phyloP scores from a whole-genome alignment of 2,329 filamentous ascomycete species.

The Fusarium sambucinum region DNA sequence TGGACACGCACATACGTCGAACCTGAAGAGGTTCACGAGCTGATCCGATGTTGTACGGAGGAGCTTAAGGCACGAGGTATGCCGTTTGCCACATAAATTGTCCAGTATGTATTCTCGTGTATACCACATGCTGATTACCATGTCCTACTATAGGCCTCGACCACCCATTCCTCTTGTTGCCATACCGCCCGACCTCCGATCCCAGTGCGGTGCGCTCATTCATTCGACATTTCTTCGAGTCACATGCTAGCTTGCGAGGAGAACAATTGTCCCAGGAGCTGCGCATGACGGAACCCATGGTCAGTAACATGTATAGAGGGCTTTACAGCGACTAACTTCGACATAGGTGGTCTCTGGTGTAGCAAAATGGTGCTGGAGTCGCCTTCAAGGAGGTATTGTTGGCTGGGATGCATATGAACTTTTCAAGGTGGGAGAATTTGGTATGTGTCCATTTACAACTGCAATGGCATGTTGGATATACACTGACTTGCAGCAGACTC shows the following conservation, averaged over 20 bases:
- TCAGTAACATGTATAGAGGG: conserved; percentile 58
- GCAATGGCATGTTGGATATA: background rate
- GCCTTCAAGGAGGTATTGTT: conserved; percentile 89
- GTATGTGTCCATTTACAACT: conserved; percentile 58
- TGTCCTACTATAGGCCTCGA: conserved; percentile 74
- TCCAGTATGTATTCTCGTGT: conserved; percentile 4
- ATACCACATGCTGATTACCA: conserved; percentile 37
- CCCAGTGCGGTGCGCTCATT: conserved; percentile 93
- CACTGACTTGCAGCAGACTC: conserved; percentile 73
- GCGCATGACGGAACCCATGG: conserved; percentile 93
- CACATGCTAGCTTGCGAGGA: conserved; percentile 72
- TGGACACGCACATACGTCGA: conserved; percentile 86
- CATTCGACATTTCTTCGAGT: conserved; percentile 90
- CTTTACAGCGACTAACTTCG: conserved; percentile 41
- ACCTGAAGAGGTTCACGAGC: conserved; percentile 89
- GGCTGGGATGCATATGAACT: conserved; percentile 98
- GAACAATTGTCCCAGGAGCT: conserved; percentile 84
- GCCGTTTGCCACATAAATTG: conserved; percentile 47
- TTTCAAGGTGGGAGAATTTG: conserved; percentile 93
- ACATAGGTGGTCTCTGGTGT: conserved; percentile 88
- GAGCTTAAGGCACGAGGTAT: conserved; percentile 96
- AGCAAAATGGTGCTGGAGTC: conserved; percentile 98
- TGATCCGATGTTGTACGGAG: conserved; percentile 84
- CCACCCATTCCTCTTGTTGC: conserved; percentile 90
- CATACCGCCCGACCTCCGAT: conserved; percentile 93